Conservation (phyloP, 306 rosid species). For the Nissolia schottii region DNA sequence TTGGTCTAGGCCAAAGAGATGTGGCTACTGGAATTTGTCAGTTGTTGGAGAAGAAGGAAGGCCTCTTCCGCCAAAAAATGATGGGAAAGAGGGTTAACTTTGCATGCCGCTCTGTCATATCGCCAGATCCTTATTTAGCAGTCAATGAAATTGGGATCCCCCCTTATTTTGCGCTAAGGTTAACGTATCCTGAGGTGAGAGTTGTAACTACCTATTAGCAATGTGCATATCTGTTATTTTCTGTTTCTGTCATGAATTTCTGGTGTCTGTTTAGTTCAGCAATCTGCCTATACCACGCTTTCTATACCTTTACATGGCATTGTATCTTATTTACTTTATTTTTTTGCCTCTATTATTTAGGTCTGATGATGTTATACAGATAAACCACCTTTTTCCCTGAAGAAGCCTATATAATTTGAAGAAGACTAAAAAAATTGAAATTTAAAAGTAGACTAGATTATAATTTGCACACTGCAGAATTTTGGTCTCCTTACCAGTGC, state of each 20-base stretch:
- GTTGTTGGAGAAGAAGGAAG: conserved; percentile 93
- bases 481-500: neutral
- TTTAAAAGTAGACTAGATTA: neutral
- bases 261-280: neutral
- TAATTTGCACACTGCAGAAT: neutral
- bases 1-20: conserved; percentile 53
- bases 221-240: neutral
- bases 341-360: neutral
- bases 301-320: neutral
- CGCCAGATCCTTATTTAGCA: conserved; percentile 96
- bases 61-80: conserved; percentile 97
- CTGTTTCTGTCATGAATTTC: conserved; percentile 7
- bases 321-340: neutral
- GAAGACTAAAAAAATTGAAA: neutral
- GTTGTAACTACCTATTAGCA: neutral
- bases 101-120: conserved; percentile 98
- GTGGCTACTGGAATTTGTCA: conserved; percentile 71
- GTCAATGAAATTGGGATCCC: conserved; percentile 99
- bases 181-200: conserved; percentile 91
- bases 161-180: conserved; percentile 76
- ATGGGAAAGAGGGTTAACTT: conserved; percentile 98
- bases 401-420: neutral
- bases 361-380: neutral
- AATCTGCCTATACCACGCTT: neutral
- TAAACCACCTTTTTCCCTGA: conserved; percentile 1